These are phyloP conservation scores for Phlebiopsis gigantea DNA, from an alignment of 768 basidiomycete species.

Conservation along the genomic window DNA sequence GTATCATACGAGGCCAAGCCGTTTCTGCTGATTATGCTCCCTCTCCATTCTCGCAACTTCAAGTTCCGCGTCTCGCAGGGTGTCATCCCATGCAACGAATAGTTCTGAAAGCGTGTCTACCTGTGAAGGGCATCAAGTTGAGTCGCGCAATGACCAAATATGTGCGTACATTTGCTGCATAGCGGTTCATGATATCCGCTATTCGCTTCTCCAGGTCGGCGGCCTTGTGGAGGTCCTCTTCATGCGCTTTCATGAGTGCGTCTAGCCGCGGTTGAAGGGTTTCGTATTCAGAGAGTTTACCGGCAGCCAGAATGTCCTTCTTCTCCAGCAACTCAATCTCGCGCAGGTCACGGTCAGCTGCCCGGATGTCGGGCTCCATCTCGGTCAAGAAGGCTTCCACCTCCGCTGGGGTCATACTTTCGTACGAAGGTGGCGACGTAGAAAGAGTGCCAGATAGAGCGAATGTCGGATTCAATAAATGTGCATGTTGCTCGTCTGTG, in stretches of 20 bases:
- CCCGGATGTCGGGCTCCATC: constrained; percentile 81
- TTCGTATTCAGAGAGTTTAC: constrained; percentile 67
- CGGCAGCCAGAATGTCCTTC: constrained; percentile 67
- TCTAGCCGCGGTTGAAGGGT: constrained; percentile 63
- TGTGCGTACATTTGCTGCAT: constrained; percentile 60
- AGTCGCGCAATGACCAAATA: background rate
- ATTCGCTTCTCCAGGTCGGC: constrained; percentile 61
- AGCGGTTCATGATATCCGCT: constrained; percentile 57
- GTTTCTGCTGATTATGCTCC: constrained; percentile 51
- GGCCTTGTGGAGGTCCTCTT: constrained; percentile 54
- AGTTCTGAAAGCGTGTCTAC: constrained; percentile 79
- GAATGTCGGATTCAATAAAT: constrained; percentile 69
- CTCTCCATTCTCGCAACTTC: constrained; percentile 53
- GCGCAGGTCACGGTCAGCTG: constrained; percentile 75
- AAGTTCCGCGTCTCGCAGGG: constrained; percentile 61
- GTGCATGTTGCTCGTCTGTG: constrained; percentile 72
- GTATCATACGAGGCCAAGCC: constrained; percentile 41
- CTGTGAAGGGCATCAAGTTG: constrained; percentile 30
- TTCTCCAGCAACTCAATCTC: constrained; percentile 69
- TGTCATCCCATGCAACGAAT: constrained; percentile 83
- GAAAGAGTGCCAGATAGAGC: constrained; percentile 62
- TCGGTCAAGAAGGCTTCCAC: constrained; percentile 68
- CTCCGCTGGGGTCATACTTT: constrained; percentile 61
- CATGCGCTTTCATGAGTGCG: constrained; percentile 48
- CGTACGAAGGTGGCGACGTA: constrained; percentile 46